Conservation (phyloP, 2,329 filamentous ascomycete species). For the Alternaria rosae region DNA sequence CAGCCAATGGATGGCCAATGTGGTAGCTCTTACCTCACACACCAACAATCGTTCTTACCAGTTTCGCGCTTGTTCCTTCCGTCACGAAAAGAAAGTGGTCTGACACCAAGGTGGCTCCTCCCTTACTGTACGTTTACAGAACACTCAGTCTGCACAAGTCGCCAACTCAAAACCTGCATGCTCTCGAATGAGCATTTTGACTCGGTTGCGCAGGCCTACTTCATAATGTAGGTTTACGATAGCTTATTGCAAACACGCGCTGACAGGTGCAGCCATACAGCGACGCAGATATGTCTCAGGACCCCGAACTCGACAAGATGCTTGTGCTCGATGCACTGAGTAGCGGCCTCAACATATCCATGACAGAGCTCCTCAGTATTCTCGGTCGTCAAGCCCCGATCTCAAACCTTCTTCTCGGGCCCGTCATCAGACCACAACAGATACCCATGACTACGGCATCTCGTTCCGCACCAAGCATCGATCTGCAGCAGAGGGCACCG, state of each 20-base stretch:
- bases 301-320: neutral
- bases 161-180: neutral
- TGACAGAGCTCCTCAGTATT: conserved; percentile 3
- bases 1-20: neutral
- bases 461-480: neutral
- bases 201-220: neutral
- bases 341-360: conserved; percentile 7
- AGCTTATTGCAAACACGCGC: neutral
- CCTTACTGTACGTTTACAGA: neutral
- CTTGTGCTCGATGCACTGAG: conserved; percentile 8
- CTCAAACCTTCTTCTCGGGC: conserved; percentile 5
- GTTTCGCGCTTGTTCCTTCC: neutral
- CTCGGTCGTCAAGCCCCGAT: conserved; percentile 8
- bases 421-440: neutral
- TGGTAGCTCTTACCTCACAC: neutral
- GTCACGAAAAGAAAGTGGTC: neutral
- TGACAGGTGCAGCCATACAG: neutral
- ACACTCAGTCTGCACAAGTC: neutral
- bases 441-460: neutral
- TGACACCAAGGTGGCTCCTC: neutral
- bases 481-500: neutral
- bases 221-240: neutral
- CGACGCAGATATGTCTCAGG: neutral
- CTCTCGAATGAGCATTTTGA: neutral
- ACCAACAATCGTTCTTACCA: neutral